Evolutionary conservation across 495 filamentous ascomycete species (phyloP).

Genomic region (Elasticomyces elasticus): DNA sequence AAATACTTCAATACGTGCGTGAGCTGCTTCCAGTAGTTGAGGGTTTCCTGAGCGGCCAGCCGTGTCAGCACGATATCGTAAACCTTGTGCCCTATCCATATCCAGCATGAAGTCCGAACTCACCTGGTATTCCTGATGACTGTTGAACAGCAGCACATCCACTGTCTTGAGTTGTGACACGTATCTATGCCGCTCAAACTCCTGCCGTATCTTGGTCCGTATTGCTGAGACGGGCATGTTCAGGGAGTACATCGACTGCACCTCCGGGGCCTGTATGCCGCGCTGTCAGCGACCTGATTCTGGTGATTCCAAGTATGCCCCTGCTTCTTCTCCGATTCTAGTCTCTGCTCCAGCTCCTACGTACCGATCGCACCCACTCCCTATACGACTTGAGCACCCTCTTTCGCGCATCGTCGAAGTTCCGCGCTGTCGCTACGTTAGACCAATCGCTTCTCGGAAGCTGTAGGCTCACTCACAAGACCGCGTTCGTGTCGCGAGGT

Average conservation of each 20-base stretch:
- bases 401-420: conserved; percentile 72
- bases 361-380: conserved; percentile 87
- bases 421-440: conserved; percentile 52
- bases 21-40: conserved; percentile 98
- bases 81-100: background rate
- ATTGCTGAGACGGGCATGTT: conserved; percentile 78
- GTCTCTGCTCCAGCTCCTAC: conserved; percentile 30
- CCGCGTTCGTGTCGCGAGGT: conserved; percentile 80
- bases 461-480: conserved; percentile 55
- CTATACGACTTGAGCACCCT: conserved; percentile 80
- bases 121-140: conserved; percentile 82
- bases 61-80: too few relatives aligned
- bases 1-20: conserved; percentile 97
- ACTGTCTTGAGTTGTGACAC: conserved; percentile 79
- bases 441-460: background rate
- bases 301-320: background rate
- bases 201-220: conserved; percentile 89
- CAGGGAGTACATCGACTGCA: conserved; percentile 91
- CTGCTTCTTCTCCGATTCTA: background rate
- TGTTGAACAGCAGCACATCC: conserved; percentile 80
- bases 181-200: conserved; percentile 92
- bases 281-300: background rate
- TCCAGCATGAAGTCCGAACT: conserved; percentile 2
- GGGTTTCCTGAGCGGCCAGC: conserved; percentile 61
- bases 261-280: conserved; percentile 68